These are phyloP conservation scores for Gracilaria gracilis DNA, from an alignment of 23 red algal genomes.

Conservation along the genomic window DNA sequence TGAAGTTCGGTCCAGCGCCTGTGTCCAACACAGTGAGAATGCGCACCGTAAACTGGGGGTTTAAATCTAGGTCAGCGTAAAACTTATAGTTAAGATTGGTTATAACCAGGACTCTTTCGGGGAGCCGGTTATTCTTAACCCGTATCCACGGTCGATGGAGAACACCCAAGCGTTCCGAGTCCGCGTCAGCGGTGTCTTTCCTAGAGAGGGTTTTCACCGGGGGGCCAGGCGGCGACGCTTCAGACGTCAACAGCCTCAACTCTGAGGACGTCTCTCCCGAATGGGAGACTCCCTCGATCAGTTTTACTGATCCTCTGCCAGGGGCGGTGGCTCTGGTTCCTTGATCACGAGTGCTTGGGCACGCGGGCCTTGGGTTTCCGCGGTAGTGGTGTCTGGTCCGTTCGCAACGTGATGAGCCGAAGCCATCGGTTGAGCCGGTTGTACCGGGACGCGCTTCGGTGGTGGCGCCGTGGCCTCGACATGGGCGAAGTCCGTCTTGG, in stretches of 20 bases:
- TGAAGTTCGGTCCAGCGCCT: conserved; percentile 35
- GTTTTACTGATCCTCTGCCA: background rate
- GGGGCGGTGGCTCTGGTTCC: no score
- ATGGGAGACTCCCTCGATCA: conserved; percentile 3
- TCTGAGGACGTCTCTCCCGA: conserved; percentile 9
- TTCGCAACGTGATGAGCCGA: no score
- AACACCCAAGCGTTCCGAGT: background rate
- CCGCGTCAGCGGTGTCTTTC: conserved; percentile 7
- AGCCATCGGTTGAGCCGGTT: no score
- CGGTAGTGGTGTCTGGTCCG: no score
- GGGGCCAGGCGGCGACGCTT: background rate
- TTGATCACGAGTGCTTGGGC: no score
- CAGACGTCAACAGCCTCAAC: background rate
- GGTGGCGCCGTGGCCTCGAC: no score
- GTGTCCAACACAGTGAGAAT: conserved; percentile 36
- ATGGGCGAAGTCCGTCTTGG: background rate
- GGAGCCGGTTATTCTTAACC: background rate
- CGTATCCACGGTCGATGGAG: conserved; percentile 22
- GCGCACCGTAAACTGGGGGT: conserved; percentile 5
- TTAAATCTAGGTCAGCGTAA: conserved; percentile 41
- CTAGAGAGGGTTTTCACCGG: conserved; percentile 1
- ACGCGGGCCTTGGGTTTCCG: no score
- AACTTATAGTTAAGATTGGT: conserved; percentile 48
- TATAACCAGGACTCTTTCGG: conserved; percentile 24
- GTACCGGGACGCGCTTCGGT: no score